Base-by-base conservation (phyloP, 306 rosid species). In the Alnus rubra region DNA sequence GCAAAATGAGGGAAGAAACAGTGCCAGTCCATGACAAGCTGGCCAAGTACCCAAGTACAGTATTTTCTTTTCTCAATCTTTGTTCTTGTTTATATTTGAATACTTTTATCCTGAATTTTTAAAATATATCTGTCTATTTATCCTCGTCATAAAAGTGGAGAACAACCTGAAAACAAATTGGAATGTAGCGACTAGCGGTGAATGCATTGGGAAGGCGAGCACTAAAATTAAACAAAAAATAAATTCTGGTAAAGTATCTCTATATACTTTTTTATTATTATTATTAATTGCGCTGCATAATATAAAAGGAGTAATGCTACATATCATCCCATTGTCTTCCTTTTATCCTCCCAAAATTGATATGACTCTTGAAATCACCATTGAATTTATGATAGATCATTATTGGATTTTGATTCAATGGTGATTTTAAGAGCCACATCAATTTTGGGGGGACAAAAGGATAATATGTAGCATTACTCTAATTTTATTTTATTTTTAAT, bases 11-110 rank as follows among this genome's bases (percentile, higher is more conserved):
- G 6, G 62, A 73, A 56, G 71, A 33, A 53, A 69, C 77, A 55
- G 49, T 15, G 80, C 56, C 86, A 78, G 80, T 74, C 80, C 73
- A 79, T 35, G 79, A 70, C 86, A 74, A 84, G 85, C 90, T 87
- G 87, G 73, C 73, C 31, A 55, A 71, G 74, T 37, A 39, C 53
- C 80, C 74, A 64, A 68, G 31, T 75, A n/a, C 63, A 12, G n/a
- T 31, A 54, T 44, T 3, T 6, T 19, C n/a, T 51, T 74, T 9
- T 16, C 4, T 51, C 7, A 4, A 4, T 12, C 16, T 9, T 39
- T 33, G 31, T 9, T 7, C 33, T 71, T 58, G n/a, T n/a, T 18
- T 1, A 28, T 48, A 30, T 9, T 60, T 37, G 15, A 44, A 14
- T 12, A 33, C 28, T 63, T 13, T 63, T 13, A 14, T 30, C 18